Base-by-base conservation (phyloP, 1,284 basidiomycete genomes). In the Sanghuangporus weigelae region DNA sequence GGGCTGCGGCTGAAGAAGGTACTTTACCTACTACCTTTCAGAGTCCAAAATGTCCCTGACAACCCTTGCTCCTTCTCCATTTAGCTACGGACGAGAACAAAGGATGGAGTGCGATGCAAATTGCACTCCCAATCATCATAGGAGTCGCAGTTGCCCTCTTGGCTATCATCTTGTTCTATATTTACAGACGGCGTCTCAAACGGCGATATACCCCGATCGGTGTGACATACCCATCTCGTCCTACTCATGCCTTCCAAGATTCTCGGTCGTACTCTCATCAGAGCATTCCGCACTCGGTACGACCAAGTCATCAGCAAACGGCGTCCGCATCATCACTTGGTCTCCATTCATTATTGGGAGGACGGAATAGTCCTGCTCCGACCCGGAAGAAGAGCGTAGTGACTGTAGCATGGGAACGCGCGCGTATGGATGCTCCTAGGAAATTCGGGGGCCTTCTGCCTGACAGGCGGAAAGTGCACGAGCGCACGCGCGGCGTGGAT, bases 371-470 rank as follows among this genome's bases (percentile, higher is more conserved):
- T 48, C 58, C 36, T 48, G 49, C 38, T 21, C 53, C 49, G 6
- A 36, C 26, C 4, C 19, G 53, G 31, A 49, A 40, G 38, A 63
- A 63, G 46, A 50, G 55, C 46, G 21, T 2, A 11, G 42, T 10
- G n/a, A n/a, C 59, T 6, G 53, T 53, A n/a, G 65, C 62, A 4
- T 66, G 65, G 65, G 53, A 60, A 26, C 57, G 35, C 8, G 65
- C 65, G 21, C 63, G 54, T n/a, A 39, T 66, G 26, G 40, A 63
- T 16, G 46, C 61, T 11, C 62, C 65, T 12, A 50, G 62, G 14
- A 57, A 58, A 16, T 51, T 66, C 40, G 65, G 65, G 0, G 60
- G 60, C 10, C 53, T 66, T 35, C 21, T 63, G 11, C 35, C 65
- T 7, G 57, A 63, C 26, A 51, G 59, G n/a, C 44, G 26, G 46